Conservation (phyloP, 2,329 filamentous ascomycete genomes). For the Arthrinium phaeospermum region DNA sequence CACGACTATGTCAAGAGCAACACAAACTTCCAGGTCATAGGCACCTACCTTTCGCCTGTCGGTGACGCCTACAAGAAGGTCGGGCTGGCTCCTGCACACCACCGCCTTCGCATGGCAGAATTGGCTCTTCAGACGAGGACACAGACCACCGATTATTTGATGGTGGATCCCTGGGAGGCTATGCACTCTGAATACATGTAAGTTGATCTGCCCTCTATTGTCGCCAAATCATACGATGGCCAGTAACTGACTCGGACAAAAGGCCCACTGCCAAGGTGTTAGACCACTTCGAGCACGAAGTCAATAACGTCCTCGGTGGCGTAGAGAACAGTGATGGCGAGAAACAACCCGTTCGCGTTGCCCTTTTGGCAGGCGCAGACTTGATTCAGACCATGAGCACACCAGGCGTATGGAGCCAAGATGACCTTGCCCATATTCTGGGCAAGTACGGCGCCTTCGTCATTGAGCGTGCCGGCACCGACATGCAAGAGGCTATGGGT, state of each 20-base stretch:
- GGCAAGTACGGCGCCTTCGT: conserved; percentile 81
- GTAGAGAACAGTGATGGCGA: conserved; percentile 71
- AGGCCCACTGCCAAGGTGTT: conserved; percentile 83
- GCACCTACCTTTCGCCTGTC: conserved; percentile 83
- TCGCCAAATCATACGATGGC: neutral
- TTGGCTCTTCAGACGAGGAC: conserved; percentile 77
- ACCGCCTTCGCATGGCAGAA: conserved; percentile 84
- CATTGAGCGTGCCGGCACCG: conserved; percentile 86
- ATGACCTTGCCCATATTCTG: conserved; percentile 88
- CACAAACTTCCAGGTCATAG: conserved; percentile 82
- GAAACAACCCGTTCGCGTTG: conserved; percentile 72
- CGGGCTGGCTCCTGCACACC: conserved; percentile 73
- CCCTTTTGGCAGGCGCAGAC: conserved; percentile 81
- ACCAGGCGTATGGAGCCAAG: conserved; percentile 79
- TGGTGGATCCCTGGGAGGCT: conserved; percentile 92
- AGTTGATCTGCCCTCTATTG: neutral
- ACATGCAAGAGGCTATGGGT: conserved; percentile 86
- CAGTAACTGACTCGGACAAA: neutral
- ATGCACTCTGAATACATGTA: conserved; percentile 77
- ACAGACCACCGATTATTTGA: conserved; percentile 77
- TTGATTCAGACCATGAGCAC: conserved; percentile 76
- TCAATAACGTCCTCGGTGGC: conserved; percentile 79
- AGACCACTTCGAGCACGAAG: conserved; percentile 89
- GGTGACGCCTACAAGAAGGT: conserved; percentile 74
- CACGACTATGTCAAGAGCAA: conserved; percentile 79